Evolutionary conservation across 768 basidiomycete genomes (phyloP).

Genomic region (Lepiota subincarnata): DNA sequence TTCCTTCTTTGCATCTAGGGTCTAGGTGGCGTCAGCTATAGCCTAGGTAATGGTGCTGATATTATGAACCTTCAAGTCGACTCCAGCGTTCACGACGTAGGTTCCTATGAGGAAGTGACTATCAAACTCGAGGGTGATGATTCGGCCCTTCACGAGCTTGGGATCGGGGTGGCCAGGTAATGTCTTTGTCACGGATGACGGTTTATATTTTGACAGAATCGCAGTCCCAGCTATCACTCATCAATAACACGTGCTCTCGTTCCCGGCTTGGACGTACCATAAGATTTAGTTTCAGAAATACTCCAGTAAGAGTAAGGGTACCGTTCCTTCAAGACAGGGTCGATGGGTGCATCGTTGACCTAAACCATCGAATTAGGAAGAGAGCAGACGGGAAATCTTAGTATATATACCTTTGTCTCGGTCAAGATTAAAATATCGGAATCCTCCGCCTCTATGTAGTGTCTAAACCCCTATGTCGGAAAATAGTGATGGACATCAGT

Average conservation of each 20-base stretch:
- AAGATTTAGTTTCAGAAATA: constrained; percentile 73
- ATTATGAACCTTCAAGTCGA: constrained; percentile 57
- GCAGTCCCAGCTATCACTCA: constrained; percentile 65
- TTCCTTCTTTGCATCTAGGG: constrained; percentile 65
- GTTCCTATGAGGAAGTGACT: constrained; percentile 69
- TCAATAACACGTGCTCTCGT: background rate
- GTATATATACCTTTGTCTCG: constrained; percentile 68
- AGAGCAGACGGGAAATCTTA: background rate
- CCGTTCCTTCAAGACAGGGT: constrained; percentile 49
- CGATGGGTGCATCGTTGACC: constrained; percentile 69
- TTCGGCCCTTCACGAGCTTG: constrained; percentile 63
- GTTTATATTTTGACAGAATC: constrained; percentile 72
- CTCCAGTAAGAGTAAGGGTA: constrained; percentile 78
- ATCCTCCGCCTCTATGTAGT: constrained; percentile 82
- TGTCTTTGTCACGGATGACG: constrained; percentile 56
- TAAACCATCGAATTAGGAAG: constrained; percentile 21
- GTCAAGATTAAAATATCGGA: constrained; percentile 81
- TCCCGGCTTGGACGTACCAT: constrained; percentile 42
- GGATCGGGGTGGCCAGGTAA: constrained; percentile 77
- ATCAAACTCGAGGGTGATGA: constrained; percentile 78
- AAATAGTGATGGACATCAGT: background rate
- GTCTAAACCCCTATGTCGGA: constrained; percentile 63
- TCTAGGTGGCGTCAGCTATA: constrained; percentile 38
- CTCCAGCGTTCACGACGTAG: constrained; percentile 83
- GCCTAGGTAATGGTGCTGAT: background rate